Base-by-base conservation (phyloP, 768 basidiomycete species). In the Panaeolus papilionaceus region DNA sequence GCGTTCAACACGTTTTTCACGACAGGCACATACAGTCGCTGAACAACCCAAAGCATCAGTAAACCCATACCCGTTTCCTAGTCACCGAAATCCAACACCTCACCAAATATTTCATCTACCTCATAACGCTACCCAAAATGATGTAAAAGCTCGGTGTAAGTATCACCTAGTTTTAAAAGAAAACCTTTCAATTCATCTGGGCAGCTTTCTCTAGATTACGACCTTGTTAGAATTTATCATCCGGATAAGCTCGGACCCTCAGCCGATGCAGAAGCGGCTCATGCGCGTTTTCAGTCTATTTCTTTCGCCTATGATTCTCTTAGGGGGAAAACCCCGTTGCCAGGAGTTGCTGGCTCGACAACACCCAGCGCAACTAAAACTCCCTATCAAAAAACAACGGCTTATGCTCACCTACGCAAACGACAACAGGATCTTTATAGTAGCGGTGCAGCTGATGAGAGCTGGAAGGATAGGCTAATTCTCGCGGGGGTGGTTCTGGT, bases 221-320 rank as follows among this genome's bases (percentile, higher is more conserved):
- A 93, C 69, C 91, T 94, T 54, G 92, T 93, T 38, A 84, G 89
- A 45, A 83, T 92, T 66, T 92, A 93, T 76, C 92, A 94, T 75
- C 92, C 92, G 2, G 92, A 94, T 75, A 89, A 90, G 47, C 80
- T 82, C 26, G 77, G 77, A 66, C 64, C 74, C 11, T 72, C 76
- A 12, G 47, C 84, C 12, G 77, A 88, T 7, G 72, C 85, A 0
- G 85, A 86, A 16, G 74, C 82, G 2, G 86, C 86, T 3, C 89
- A 92, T 71, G 81, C 84, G 6, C 89, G 86, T 11, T 93, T 93
- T 71, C 89, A 89, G 71, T 81, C 89, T 2, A 91, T 94, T 69
- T 84, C 86, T 33, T 76, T 83, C 16, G 92, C 92, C 12, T 94
- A 94, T 70, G 89, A 91, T 66, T 71, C 80, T 18, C 82, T 94